These are phyloP conservation scores for Scutellaria baicalensis DNA, from an alignment of 257 asterid species.

Conservation along the genomic window DNA sequence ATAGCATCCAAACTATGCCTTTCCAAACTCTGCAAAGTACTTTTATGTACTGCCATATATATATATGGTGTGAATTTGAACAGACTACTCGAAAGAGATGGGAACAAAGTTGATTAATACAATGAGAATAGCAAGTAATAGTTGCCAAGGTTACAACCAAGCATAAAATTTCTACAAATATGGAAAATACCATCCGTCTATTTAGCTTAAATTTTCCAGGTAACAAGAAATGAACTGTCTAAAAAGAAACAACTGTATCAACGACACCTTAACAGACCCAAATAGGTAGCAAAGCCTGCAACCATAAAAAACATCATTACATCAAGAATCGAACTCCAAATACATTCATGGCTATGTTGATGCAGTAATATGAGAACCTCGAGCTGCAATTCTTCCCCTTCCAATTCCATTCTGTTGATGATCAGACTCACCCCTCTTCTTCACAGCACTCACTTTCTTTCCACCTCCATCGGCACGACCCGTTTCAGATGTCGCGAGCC, in stretches of 20 bases:
- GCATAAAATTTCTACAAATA: slow-evolving; percentile 7
- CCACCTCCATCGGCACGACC: slow-evolving; percentile 25
- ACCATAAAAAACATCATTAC: slow-evolving; percentile 8
- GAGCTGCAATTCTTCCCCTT: slow-evolving; percentile 32
- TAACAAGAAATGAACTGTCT: slow-evolving; percentile 16
- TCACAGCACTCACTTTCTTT: slow-evolving; percentile 26
- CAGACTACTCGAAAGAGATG: not conserved
- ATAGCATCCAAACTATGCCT: no score
- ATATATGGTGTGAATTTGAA: not conserved
- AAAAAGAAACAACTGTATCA: slow-evolving; percentile 14
- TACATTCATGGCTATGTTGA: slow-evolving; percentile 3
- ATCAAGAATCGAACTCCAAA: not conserved
- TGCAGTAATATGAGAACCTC: slow-evolving; percentile 24
- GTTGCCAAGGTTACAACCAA: slow-evolving; percentile 38
- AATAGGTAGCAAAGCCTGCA: slow-evolving; percentile 39
- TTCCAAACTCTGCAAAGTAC: no score
- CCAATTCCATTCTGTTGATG: slow-evolving; percentile 41
- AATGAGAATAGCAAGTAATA: not conserved
- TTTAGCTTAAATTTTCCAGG: slow-evolving; percentile 19
- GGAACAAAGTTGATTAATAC: not conserved
- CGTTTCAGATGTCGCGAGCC: slow-evolving; percentile 27
- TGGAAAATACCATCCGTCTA: not conserved
- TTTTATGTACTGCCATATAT: no score
- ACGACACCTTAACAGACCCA: slow-evolving; percentile 11
- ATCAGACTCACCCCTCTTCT: slow-evolving; percentile 29